Evolutionary conservation across 495 filamentous ascomycete genomes (phyloP), one percentile per base, ranked within the genome.

Genomic region (Tuber microsphaerosporum): DNA sequence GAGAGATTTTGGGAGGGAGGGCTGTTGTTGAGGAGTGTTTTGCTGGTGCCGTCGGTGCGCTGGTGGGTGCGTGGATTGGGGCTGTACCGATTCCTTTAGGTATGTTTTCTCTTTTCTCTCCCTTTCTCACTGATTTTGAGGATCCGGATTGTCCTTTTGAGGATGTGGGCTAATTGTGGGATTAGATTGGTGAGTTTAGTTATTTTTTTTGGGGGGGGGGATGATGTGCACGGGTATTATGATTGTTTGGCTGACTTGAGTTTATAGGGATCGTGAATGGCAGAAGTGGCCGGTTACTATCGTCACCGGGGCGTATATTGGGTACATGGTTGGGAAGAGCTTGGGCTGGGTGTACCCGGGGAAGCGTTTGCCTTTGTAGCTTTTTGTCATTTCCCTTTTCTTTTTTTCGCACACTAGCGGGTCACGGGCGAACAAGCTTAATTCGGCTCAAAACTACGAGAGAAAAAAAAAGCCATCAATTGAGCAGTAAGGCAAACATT

Each of bases 271-370:
- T 82, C 90, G 95, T 34, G 94, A 97, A 78, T 99, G 95, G 95
- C 95, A 99, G 87, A 92, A 91, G 83, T 99, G 93, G 90, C 95
- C 95, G 3, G 92, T 98, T 45, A 98, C 95, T 0, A 92, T 99
- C 73, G 81, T 94, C 2, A 87, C 86, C 0, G 92, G 92, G 14
- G 89, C 89, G 17, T 93, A 93, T 84, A 79, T 89, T 31, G 92
- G 92, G 7, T 91, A 87, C 83, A 86, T 85, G 7, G 74, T 90
- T 37, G 91, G 92, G 19, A 89, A 90, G 74, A 77, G 89, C 73
- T 76, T 87, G 8, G 90, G 90, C 31, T 86, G 88, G n/a, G 86
- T 88, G 48, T 76, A 90, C 69, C 90, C 86, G 78, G 92, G 92
- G 68, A 90, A 88, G 84, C 86, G 86, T 77, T 86, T 94, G 48